Conservation (phyloP, 164 flowering plant genomes). For the Tetrastigma voinierianum region DNA sequence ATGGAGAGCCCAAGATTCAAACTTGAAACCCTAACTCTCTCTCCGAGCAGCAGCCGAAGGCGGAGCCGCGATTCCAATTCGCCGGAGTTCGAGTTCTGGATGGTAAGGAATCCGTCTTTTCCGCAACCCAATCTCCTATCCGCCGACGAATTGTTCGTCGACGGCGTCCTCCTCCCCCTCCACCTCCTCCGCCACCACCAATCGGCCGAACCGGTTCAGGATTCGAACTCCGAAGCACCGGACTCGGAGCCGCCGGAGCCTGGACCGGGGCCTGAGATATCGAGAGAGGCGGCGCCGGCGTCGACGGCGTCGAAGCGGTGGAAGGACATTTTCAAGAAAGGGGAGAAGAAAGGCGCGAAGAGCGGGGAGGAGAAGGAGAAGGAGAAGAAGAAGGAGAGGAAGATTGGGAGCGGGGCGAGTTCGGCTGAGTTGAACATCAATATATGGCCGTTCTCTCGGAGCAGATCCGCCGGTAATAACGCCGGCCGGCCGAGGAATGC, state of each 20-base stretch:
- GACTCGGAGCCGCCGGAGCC: conserved; percentile 13
- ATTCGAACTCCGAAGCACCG: background rate
- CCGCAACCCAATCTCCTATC: conserved; percentile 56
- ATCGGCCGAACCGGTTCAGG: conserved; percentile 1
- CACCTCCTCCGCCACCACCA: conserved; percentile 30
- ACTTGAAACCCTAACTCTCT: conserved; percentile 9
- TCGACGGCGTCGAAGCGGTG: conserved; percentile 61
- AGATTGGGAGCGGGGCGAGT: conserved; percentile 24
- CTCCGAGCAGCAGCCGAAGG: conserved; percentile 32
- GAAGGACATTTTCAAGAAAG: conserved; percentile 61
- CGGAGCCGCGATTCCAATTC: conserved; percentile 38
- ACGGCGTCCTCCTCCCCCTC: conserved; percentile 82
- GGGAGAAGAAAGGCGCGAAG: conserved; percentile 22
- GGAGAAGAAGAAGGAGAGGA: conserved; percentile 42
- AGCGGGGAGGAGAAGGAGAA: conserved; percentile 20
- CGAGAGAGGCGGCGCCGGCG: conserved; percentile 8
- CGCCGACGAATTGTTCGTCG: conserved; percentile 80
- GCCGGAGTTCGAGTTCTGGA: conserved; percentile 91
- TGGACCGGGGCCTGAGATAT: conserved; percentile 4
- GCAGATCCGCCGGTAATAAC: conserved; percentile 79
- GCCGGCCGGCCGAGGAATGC: conserved; percentile 38
- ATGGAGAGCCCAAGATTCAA: conserved; percentile 6
- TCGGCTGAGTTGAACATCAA: conserved; percentile 76
- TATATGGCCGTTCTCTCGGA: conserved; percentile 90
- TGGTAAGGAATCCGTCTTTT: conserved; percentile 56